Evolutionary conservation across 768 basidiomycete genomes (phyloP).

Genomic region (Leccinum sublutescens): DNA sequence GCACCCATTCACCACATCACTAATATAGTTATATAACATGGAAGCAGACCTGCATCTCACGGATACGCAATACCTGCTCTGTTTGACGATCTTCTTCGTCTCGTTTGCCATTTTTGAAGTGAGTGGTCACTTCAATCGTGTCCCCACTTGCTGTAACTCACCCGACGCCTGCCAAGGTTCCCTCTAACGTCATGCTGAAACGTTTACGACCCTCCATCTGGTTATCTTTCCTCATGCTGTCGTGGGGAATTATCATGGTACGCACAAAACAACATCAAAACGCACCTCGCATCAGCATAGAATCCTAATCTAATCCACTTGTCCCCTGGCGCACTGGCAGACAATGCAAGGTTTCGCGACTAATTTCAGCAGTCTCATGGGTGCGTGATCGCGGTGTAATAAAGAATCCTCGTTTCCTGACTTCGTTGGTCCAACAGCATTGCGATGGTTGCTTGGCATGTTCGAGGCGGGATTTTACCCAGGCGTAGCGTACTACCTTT

Average conservation of each 20-base stretch:
- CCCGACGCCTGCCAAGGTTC: constrained; percentile 43
- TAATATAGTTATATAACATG: constrained; percentile 58
- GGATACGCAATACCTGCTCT: constrained; percentile 63
- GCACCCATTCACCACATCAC: background rate
- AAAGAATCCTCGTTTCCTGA: background rate
- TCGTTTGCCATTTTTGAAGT: constrained; percentile 73
- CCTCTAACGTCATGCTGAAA: constrained; percentile 71
- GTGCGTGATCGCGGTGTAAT: constrained; percentile 35
- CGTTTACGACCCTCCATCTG: constrained; percentile 74
- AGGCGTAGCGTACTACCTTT: constrained; percentile 68
- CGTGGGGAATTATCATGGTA: constrained; percentile 79
- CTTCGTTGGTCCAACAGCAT: constrained; percentile 37
- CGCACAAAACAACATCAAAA: background rate
- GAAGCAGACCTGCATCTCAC: constrained; percentile 56
- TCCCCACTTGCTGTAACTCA: background rate
- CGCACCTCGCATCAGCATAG: background rate
- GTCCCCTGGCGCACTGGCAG: constrained; percentile 34
- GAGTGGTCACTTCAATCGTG: constrained; percentile 4
- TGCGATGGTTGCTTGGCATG: constrained; percentile 70
- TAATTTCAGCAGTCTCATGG: constrained; percentile 66
- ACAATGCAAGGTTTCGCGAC: constrained; percentile 70
- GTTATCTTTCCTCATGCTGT: constrained; percentile 69
- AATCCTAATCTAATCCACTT: constrained; percentile 2
- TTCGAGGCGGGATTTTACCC: constrained; percentile 54
- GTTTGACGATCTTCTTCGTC: constrained; percentile 59